Evolutionary conservation across 768 basidiomycete species (phyloP), one percentile per base, ranked within the genome.

Genomic region (Rhodosporidiobolus odoratus): DNA sequence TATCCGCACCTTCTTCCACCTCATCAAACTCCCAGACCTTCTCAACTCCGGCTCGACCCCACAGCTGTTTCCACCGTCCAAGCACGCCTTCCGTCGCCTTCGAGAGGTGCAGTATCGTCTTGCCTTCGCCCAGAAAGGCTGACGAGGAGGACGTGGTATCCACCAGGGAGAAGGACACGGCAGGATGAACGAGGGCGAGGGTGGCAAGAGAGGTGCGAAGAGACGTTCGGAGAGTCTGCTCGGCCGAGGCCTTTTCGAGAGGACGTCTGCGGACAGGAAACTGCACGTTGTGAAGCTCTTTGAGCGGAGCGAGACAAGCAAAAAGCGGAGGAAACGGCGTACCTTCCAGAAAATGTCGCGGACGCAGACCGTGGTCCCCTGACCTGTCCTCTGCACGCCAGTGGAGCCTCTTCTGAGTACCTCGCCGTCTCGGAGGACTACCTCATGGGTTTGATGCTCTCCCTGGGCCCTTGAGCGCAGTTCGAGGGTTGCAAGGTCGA

Each of bases 261-360:
- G 69, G 30, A 3, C 64, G 59, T 0, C 73, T 62, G 4, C 73
- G 69, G 32, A 74, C 73, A 7, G 73, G 73, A 35, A 63, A 68
- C 73, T 74, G 66, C 8, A 21, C 1, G 19, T 16, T 0, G 9
- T 19, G 0, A 35, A 32, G 27, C n/a, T n/a, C n/a, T n/a, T n/a
- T n/a, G n/a, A 32, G 25, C 0, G 4, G 5, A 9, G 8, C 4
- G 4, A 5, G 1, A 30, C 1, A 32, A 21, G 21, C 27, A 8
- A 15, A 15, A 34, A 13, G 13, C 8, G 4, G 30, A n/a, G 32
- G 27, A 32, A 8, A 0, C 40, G 16, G 10, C 73, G 16, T 43
- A 70, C 73, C 77, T 90, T 92, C 77, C 89, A 90, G 78, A 96
- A 99, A 4, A 90, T 87, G 78, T 97, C 95, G 30, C 90, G 87